These are phyloP conservation scores for Ligustrum vulgare DNA, from an alignment of 257 asterid species.

Conservation along the genomic window DNA sequence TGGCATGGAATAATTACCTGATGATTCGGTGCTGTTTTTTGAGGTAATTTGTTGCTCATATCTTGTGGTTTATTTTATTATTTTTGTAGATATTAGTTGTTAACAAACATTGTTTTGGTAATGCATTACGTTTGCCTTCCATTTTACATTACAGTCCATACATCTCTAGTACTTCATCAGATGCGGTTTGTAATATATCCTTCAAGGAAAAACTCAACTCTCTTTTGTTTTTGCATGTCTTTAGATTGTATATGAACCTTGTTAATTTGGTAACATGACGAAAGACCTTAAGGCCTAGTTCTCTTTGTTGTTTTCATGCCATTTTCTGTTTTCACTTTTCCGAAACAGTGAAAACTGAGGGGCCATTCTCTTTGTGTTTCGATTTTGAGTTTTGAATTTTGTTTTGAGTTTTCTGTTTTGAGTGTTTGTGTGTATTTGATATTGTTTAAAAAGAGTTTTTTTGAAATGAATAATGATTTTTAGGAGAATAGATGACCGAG, in stretches of 20 bases:
- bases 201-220: not conserved
- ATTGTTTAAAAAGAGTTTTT: too few relatives aligned
- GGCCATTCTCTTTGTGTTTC: too few relatives aligned
- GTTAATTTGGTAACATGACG: not conserved
- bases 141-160: not conserved
- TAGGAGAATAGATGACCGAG: too few relatives aligned
- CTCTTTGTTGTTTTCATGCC: too few relatives aligned
- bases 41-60: constrained; percentile 30
- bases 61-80: constrained; percentile 1
- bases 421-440: too few relatives aligned
- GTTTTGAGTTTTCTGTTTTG: too few relatives aligned
- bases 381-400: too few relatives aligned
- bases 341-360: too few relatives aligned
- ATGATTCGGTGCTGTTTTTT: constrained; percentile 8
- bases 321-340: too few relatives aligned
- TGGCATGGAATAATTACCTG: constrained; percentile 62
- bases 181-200: not conserved
- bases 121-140: not conserved
- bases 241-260: not conserved
- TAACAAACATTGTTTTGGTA: not conserved
- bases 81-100: not conserved
- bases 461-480: too few relatives aligned
- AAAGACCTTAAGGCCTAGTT: not conserved
- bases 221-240: not conserved
- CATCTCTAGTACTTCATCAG: not conserved